Evolutionary conservation across 257 asterid species (phyloP), one percentile per base, ranked within the genome.

Genomic region (Jasminum sambac): DNA sequence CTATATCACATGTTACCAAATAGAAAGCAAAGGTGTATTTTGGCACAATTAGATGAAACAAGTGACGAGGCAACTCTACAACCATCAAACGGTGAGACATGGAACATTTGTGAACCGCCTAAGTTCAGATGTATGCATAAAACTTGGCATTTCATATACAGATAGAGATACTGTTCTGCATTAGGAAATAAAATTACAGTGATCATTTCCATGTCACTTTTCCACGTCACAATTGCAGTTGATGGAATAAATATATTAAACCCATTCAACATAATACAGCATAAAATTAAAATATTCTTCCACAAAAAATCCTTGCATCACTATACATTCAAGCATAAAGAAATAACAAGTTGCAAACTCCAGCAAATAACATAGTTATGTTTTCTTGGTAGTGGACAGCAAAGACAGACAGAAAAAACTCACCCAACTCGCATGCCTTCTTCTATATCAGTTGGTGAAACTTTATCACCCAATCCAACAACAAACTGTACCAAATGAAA

Each of bases 381-480:
- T 13, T 62, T 30, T 30, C 36, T 30, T 25, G 19, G 6, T 39
- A 16, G 36, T 19, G 11, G 21, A 17, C 26, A 8, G 41, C 23
- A 11, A 39, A 79, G 39, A 9, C 58, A 24, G 50, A 68, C 23
- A 70, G 14, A 46, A 41, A 62, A 71, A 64, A 65, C 93, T 63
- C 74, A 92, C 98, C 98, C 98, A 6, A 92, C 98, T 36, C 98
- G 88, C 97, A 92, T 90, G 83, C 98, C 97, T 84, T 92, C 98
- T 86, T 90, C 98, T 76, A 92, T 92, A 79, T 92, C 98, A 63
- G 98, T 92, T 2, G 98, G 98, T 59, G 98, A 92, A 67, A 90
- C 98, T 82, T 92, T 92, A 79, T 92, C 98, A 6, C 97, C 98
- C 64, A 92, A 77, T 68, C 98, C 98, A 69, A 92, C 98, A 77